Evolutionary conservation across 2,329 filamentous ascomycete species (phyloP).

Genomic region (Verticillium isaacii): DNA sequence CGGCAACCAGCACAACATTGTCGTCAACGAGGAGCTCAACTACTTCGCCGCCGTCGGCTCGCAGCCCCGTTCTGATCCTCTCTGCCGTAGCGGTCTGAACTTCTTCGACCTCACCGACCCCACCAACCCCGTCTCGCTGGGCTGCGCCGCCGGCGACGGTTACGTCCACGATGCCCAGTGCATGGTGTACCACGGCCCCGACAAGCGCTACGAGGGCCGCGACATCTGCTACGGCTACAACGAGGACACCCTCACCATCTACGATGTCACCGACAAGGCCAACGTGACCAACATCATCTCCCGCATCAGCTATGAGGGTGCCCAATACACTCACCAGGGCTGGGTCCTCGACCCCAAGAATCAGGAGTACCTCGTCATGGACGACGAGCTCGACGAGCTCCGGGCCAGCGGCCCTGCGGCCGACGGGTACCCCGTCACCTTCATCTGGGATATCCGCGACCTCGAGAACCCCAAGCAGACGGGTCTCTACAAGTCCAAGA

Average conservation of each 20-base stretch:
- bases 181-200: conserved; percentile 47
- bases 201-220: conserved; percentile 37
- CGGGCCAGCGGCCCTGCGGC: conserved; percentile 30
- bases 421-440: conserved; percentile 42
- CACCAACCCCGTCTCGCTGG: conserved; percentile 44
- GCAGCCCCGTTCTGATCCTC: conserved; percentile 27
- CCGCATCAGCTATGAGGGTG: conserved; percentile 49
- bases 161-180: conserved; percentile 60
- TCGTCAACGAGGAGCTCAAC: conserved; percentile 41
- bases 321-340: conserved; percentile 50
- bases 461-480: conserved; percentile 37
- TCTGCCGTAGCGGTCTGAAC: conserved; percentile 47
- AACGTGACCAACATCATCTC: conserved; percentile 37
- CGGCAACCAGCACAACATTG: conserved; percentile 40
- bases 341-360: conserved; percentile 42
- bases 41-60: conserved; percentile 41
- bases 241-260: conserved; percentile 47
- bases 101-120: conserved; percentile 54
- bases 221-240: conserved; percentile 56
- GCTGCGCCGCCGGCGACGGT: conserved; percentile 49
- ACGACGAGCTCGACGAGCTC: conserved; percentile 49
- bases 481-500: conserved; percentile 35
- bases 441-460: conserved; percentile 43
- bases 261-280: conserved; percentile 46
- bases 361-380: conserved; percentile 42